Conservation (phyloP, 768 basidiomycete species). For the Russula sp. region DNA sequence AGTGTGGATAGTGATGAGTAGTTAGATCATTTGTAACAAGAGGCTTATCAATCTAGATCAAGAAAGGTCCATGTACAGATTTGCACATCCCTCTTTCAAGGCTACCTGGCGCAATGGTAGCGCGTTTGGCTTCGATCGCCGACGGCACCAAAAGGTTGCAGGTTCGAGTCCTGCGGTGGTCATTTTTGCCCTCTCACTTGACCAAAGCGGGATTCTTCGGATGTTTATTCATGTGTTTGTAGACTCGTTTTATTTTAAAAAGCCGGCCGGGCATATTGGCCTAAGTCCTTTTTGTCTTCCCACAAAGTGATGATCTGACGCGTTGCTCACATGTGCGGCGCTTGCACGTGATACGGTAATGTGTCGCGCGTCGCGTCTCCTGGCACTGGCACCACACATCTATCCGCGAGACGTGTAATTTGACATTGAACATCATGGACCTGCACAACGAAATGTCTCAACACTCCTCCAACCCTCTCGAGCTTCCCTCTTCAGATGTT, state of each 20-base stretch:
- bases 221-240: not conserved
- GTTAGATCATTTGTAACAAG: too few species aligned
- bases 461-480: conserved; percentile 70
- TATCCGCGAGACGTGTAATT: not conserved
- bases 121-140: conserved; percentile 90
- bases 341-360: conserved; percentile 12
- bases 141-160: conserved; percentile 86
- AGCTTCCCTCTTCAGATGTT: conserved; percentile 54
- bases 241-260: too few species aligned
- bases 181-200: conserved; percentile 6
- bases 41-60: not conserved
- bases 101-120: conserved; percentile 85
- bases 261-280: too few species aligned
- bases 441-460: conserved; percentile 44
- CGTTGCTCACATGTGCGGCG: too few species aligned
- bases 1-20: not conserved
- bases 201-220: too few species aligned
- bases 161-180: conserved; percentile 91
- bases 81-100: not conserved
- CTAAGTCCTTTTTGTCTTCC: too few species aligned
- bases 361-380: not conserved
- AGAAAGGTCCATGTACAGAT: not conserved
- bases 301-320: too few species aligned
- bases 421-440: conserved; percentile 28
- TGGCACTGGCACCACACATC: not conserved